Conservation (phyloP, 768 basidiomycete species). For the Vishniacozyma victoriae region DNA sequence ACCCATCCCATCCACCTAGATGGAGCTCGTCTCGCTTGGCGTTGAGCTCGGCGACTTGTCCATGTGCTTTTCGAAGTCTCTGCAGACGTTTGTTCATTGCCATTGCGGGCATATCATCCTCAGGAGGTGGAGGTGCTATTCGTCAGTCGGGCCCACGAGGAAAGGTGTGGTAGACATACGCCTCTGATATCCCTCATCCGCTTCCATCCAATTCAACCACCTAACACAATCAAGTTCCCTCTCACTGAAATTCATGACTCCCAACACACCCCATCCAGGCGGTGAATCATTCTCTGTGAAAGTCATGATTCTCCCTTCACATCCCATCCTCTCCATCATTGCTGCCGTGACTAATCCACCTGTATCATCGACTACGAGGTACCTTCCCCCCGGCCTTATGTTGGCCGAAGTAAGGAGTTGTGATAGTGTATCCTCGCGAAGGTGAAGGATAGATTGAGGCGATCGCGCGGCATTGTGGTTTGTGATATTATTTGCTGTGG, state of each 20-base stretch:
- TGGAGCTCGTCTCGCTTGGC: slow-evolving; percentile 73
- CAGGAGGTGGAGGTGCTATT: slow-evolving; percentile 31
- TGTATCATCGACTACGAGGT: slow-evolving; percentile 84
- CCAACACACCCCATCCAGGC: slow-evolving; percentile 77
- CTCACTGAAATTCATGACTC: slow-evolving; percentile 76
- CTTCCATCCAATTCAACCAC: slow-evolving; percentile 80
- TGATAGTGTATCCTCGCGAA: slow-evolving; percentile 80
- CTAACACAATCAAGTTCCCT: slow-evolving; percentile 52
- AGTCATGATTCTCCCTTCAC: slow-evolving; percentile 71
- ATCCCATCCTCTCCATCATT: slow-evolving; percentile 79
- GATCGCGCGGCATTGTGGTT: slow-evolving; percentile 85
- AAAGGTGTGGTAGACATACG: slow-evolving; percentile 19
- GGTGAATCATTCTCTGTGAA: slow-evolving; percentile 88
- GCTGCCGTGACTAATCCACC: slow-evolving; percentile 81
- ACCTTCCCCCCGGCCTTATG: slow-evolving; percentile 76
- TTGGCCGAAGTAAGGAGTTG: slow-evolving; percentile 81
- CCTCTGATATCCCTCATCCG: slow-evolving; percentile 62
- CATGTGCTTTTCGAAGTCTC: slow-evolving; percentile 61
- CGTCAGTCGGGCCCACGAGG: background rate
- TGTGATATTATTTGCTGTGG: slow-evolving; percentile 78
- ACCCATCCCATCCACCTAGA: slow-evolving; percentile 84
- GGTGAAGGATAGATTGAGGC: slow-evolving; percentile 62
- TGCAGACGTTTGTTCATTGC: slow-evolving; percentile 21
- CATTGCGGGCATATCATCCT: slow-evolving; percentile 20
- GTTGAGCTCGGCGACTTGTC: slow-evolving; percentile 58